A percentile compares a stretch with the other conserved stretches of the same genome.
Evolutionary conservation across 768 basidiomycete genomes (phyloP).

Genomic region (Leccinum variicolor): DNA sequence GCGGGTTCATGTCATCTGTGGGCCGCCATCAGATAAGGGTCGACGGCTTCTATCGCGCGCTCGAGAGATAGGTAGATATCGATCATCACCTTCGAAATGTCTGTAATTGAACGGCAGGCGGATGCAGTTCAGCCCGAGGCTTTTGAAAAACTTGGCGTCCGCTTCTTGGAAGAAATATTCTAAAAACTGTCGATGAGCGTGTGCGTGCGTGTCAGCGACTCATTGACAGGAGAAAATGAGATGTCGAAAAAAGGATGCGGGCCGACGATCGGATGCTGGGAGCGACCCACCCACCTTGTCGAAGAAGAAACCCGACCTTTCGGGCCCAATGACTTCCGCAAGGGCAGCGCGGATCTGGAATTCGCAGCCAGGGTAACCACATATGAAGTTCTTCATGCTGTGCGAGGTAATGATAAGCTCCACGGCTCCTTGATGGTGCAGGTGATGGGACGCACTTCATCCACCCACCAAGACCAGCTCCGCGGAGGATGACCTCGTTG

Average conservation of each 20-base stretch:
- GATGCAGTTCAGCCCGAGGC: constrained; percentile 76
- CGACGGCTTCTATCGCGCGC: not conserved
- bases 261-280: not conserved
- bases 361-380: constrained; percentile 80
- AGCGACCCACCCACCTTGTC: constrained; percentile 56
- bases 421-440: constrained; percentile 1
- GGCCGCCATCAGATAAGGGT: constrained; percentile 6
- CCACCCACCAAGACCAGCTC: constrained; percentile 82
- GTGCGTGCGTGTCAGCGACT: no score
- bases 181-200: constrained; percentile 71
- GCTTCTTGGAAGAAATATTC: constrained; percentile 79
- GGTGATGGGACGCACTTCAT: constrained; percentile 61
- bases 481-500: constrained; percentile 58
- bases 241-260: not conserved
- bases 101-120: constrained; percentile 73
- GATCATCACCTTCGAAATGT: constrained; percentile 51
- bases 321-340: constrained; percentile 58
- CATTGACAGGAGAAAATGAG: not conserved
- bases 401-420: constrained; percentile 3
- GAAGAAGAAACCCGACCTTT: constrained; percentile 76
- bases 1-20: constrained; percentile 70
- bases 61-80: not conserved
- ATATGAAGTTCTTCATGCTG: constrained; percentile 79
- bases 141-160: constrained; percentile 76
- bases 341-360: constrained; percentile 46